Base-by-base conservation (phyloP, 2,329 filamentous ascomycete species). In the Pyricularia sp. region DNA sequence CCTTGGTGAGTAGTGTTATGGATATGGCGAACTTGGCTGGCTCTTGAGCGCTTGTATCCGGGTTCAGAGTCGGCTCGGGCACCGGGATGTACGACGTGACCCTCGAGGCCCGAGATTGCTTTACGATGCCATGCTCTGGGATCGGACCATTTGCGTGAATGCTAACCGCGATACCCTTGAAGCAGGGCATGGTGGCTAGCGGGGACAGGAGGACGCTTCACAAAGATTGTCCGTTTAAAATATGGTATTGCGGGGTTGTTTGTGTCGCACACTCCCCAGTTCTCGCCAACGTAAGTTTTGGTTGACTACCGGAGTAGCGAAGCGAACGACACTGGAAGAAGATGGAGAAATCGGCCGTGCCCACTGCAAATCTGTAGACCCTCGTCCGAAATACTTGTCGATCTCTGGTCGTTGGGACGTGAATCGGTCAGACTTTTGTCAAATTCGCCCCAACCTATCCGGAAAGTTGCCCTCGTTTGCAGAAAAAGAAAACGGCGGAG, bases 31-130 rank as follows among this genome's bases (percentile, higher is more conserved):
- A 99, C 74, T 94, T 95, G 71, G 95, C 93, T 74, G 96, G 91
- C 81, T 98, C 93, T 66, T 93, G 90, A 81, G 93, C 93, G 75
- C 88, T 88, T 69, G 86, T 86, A 71, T 88, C 83, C 55, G 86
- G 82, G 75, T 89, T 88, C 63, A 97, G 82, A 79, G 92, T 92
- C 61, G 94, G 91, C 71, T 94, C 91, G 50, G 95, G 94, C 7
- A 99, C 95, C 68, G 94, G 93, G 75, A 99, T 98, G 82, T 97
- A 99, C 75, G 92, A 93, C 78, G 93, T 97, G 81, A 99, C 97
- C 76, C 95, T 91, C 71, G 92, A 94, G 72, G 93, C 86, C 75
- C 93, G 91, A 70, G 92, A 93, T 80, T 97, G 93, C 78, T 93
- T 95, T 82, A 98, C 94, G 74, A 98, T 91, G 75, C 94, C 94